Conservation (phyloP, 768 basidiomycete genomes). For the Agrocybe pediades region DNA sequence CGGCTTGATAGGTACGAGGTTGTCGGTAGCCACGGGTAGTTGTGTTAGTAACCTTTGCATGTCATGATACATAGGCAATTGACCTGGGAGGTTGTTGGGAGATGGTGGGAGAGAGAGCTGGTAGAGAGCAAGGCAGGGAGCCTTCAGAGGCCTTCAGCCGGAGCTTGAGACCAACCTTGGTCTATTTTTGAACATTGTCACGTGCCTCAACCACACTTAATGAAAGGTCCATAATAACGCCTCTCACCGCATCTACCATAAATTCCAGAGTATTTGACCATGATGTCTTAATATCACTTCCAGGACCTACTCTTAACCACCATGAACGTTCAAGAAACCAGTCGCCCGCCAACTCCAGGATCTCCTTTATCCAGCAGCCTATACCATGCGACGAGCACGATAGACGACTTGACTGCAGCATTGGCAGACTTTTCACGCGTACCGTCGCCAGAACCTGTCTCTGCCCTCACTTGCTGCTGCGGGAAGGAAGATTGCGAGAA, state of each 20-base stretch:
- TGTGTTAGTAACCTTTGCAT: too few relatives aligned
- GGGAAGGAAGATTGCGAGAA: conserved; percentile 66
- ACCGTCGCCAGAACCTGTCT: conserved; percentile 70
- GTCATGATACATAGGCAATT: too few relatives aligned
- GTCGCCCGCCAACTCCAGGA: conserved; percentile 48
- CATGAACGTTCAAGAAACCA: conserved; percentile 20
- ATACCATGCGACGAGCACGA: conserved; percentile 56
- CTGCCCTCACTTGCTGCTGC: conserved; percentile 63
- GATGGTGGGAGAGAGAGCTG: too few relatives aligned
- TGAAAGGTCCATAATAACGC: neutral
- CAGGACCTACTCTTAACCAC: neutral
- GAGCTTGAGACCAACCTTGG: neutral
- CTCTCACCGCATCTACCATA: conserved; percentile 4
- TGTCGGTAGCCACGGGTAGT: too few relatives aligned
- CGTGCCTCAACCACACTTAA: neutral
- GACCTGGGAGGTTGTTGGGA: too few relatives aligned
- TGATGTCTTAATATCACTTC: neutral
- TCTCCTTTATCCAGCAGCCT: conserved; percentile 54
- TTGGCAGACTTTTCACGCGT: conserved; percentile 71
- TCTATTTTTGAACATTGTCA: conserved; percentile 6
- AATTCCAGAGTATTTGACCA: neutral
- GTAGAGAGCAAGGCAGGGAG: too few relatives aligned
- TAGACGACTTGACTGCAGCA: conserved; percentile 80
- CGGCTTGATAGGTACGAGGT: too few relatives aligned
- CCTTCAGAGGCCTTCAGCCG: too few relatives aligned